These are phyloP conservation scores for Pezicula neosporulosa DNA, from an alignment of 2,329 filamentous ascomycete species.

Conservation along the genomic window DNA sequence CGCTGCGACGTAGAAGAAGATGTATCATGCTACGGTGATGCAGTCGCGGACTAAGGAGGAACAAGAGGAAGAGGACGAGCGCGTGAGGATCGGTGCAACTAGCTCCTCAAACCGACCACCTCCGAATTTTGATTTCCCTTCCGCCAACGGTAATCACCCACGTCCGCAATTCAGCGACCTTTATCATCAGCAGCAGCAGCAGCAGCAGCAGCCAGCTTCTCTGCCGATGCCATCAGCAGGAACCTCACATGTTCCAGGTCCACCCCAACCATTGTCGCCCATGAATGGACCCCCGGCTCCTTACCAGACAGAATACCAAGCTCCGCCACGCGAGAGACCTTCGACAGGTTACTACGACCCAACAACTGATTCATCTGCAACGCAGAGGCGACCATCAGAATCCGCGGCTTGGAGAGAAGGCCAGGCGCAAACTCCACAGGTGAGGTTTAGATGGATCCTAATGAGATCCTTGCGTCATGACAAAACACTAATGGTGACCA, in stretches of 20 bases:
- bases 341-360: conserved; percentile 42
- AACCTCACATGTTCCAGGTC: conserved; percentile 20
- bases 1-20: conserved; percentile 24
- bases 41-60: conserved; percentile 17
- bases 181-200: conserved; percentile 23
- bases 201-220: conserved; percentile 18
- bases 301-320: conserved; percentile 30
- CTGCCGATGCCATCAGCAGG: conserved; percentile 18
- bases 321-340: conserved; percentile 33
- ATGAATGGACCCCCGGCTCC: conserved; percentile 18
- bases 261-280: conserved; percentile 22
- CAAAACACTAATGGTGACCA: conserved; percentile 1
- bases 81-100: conserved; percentile 13
- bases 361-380: conserved; percentile 34
- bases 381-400: conserved; percentile 34
- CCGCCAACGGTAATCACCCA: conserved; percentile 24
- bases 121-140: conserved; percentile 21
- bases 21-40: conserved; percentile 28
- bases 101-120: conserved; percentile 23
- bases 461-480: conserved; percentile 2
- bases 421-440: conserved; percentile 25
- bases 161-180: conserved; percentile 26
- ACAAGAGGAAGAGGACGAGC: conserved; percentile 21
- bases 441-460: conserved; percentile 13
- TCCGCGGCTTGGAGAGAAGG: conserved; percentile 23